Conservation (phyloP, 1,284 basidiomycete genomes). For the Ceratobasidium sp. region DNA sequence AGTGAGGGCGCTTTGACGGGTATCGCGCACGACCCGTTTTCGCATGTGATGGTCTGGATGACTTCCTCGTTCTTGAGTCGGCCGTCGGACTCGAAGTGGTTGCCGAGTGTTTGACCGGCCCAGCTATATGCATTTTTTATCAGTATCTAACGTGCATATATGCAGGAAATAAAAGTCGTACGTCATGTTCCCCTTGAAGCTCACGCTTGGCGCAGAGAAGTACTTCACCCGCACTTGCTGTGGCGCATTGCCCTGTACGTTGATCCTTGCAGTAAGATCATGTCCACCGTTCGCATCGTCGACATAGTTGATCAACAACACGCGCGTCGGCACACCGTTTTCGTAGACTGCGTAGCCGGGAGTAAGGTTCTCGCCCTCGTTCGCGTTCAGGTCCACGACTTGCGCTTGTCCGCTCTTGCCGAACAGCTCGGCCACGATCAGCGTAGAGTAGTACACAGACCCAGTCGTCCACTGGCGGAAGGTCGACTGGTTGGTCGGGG, state of each 20-base stretch:
- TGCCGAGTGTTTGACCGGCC: slow-evolving; percentile 71
- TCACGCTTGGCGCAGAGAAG: slow-evolving; percentile 65
- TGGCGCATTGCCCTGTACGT: slow-evolving; percentile 60
- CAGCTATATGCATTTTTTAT: slow-evolving; percentile 55
- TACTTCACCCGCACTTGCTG: slow-evolving; percentile 70
- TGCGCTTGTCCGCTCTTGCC: slow-evolving; percentile 55
- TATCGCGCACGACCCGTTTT: slow-evolving; percentile 66
- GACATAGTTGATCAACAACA: slow-evolving; percentile 78
- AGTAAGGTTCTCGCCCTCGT: slow-evolving; percentile 63
- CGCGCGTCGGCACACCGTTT: slow-evolving; percentile 66
- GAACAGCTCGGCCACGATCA: slow-evolving; percentile 58
- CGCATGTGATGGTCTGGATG: slow-evolving; percentile 69
- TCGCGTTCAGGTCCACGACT: slow-evolving; percentile 55
- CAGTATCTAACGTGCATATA: slow-evolving; percentile 34
- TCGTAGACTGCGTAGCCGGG: slow-evolving; percentile 82
- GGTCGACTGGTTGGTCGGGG: slow-evolving; percentile 49
- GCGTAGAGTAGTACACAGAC: slow-evolving; percentile 58
- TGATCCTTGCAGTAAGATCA: slow-evolving; percentile 64
- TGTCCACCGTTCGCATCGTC: slow-evolving; percentile 67
- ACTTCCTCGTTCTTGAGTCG: slow-evolving; percentile 66
- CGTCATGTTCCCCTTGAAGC: slow-evolving; percentile 76
- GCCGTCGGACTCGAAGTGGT: slow-evolving; percentile 73
- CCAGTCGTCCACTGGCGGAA: slow-evolving; percentile 57
- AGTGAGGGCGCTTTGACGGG: slow-evolving; percentile 76
- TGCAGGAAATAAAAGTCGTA: slow-evolving; percentile 57